Evolutionary conservation across 768 basidiomycete species (phyloP).

Genomic region (Pleurotus salmoneostramineus): DNA sequence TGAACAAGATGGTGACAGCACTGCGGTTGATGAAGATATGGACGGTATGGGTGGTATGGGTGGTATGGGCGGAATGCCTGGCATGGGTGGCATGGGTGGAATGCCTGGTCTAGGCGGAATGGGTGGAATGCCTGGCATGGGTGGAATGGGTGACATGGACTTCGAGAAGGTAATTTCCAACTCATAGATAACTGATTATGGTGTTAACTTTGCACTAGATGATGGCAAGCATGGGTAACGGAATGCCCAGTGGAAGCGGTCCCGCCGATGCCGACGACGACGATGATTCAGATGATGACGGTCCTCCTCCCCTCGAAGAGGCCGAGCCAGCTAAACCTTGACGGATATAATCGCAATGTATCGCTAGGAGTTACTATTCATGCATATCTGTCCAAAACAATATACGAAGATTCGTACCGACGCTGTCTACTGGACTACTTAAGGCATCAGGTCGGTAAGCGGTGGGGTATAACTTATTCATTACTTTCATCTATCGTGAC

Average conservation of each 20-base stretch:
- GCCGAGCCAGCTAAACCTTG: conserved; percentile 39
- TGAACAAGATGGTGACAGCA: conserved; percentile 72
- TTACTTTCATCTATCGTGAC: conserved; percentile 35
- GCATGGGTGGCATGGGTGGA: conserved; percentile 48
- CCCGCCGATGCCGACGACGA: conserved; percentile 33
- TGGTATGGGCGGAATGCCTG: conserved; percentile 40
- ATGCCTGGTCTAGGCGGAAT: conserved; percentile 57
- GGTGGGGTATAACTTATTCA: neutral
- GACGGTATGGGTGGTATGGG: conserved; percentile 56
- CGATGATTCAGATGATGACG: conserved; percentile 54
- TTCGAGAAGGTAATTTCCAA: conserved; percentile 49
- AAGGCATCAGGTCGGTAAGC: neutral
- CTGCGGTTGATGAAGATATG: conserved; percentile 46
- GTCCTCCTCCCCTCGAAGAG: conserved; percentile 82
- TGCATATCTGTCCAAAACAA: neutral
- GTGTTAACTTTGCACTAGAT: conserved; percentile 26
- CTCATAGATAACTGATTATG: neutral
- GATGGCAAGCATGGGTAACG: conserved; percentile 43
- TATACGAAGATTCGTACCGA: neutral
- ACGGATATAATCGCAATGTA: neutral
- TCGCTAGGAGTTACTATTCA: neutral
- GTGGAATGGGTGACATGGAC: conserved; percentile 56
- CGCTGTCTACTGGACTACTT: too few relatives aligned
- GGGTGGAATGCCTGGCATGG: conserved; percentile 40
- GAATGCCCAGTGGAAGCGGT: neutral